Evolutionary conservation across 768 basidiomycete species (phyloP).

Genomic region (Glaciozyma martinii): DNA sequence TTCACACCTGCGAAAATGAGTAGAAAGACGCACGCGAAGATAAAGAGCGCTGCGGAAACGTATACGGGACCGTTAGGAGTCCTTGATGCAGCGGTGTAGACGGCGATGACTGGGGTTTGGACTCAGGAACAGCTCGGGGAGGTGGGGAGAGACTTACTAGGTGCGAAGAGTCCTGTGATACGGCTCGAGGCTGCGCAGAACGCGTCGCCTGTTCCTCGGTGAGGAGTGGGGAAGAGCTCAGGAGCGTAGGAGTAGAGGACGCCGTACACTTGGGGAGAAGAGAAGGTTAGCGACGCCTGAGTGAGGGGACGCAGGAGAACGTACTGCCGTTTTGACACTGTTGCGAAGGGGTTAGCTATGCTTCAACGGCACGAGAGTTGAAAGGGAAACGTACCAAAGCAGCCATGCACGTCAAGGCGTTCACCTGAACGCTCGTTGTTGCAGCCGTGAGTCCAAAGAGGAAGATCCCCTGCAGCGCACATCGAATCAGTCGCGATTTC

Average conservation of each 20-base stretch:
- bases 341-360: too few relatives aligned
- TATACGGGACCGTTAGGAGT: slow-evolving; percentile 1
- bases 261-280: background rate
- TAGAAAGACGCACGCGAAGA: background rate
- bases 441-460: slow-evolving; percentile 1
- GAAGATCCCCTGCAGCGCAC: background rate
- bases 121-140: too few relatives aligned
- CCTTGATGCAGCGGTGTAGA: background rate
- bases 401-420: background rate
- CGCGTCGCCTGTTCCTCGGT: slow-evolving; percentile 2
- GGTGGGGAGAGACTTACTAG: background rate
- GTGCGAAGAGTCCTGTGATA: background rate
- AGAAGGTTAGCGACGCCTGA: background rate
- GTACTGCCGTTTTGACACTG: background rate
- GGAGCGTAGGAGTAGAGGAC: background rate
- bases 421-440: background rate
- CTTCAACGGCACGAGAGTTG: too few relatives aligned
- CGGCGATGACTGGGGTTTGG: background rate
- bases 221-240: background rate
- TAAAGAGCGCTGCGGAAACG: background rate
- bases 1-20: background rate
- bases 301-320: background rate
- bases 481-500: background rate
- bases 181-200: background rate
- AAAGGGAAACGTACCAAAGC: background rate